Base-by-base conservation (phyloP, 768 basidiomycete genomes). In the Mycena albidolilacea region DNA sequence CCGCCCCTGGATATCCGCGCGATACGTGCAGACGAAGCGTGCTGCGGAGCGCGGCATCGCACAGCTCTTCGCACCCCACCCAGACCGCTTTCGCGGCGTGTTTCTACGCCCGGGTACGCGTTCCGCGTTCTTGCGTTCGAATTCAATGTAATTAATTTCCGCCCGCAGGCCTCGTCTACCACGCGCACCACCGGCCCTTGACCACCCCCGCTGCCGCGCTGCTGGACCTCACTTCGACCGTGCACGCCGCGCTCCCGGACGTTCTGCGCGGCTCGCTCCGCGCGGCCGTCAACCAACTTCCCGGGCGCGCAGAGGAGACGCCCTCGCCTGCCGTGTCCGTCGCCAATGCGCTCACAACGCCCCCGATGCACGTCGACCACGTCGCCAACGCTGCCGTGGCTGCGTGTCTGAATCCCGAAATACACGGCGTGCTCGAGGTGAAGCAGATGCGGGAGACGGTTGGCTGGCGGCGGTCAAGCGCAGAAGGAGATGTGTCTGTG, bases 301-400 rank as follows among this genome's bases (percentile, higher is more conserved):
- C 70, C 14, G 41, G 41, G 41, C 67, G 30, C 17, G 59, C 35
- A 17, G 76, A 67, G 69, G 72, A 75, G 62, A 72, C 75, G 55
- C 63, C 80, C 30, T 90, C 89, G 30, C 79, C 89, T 17, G 82
- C 93, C 50, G 85, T 90, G 41, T 91, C 93, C 3, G 83, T 97
- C 44, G 94, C 95, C 8, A 93, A 93, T 72, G 91, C 93, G 19
- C 82, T 98, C 63, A 87, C 89, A n/a, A 92, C 93, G 67, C 95
- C 94, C 39, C 97, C 98, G 2, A 90, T 99, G 54, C 97, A 99
- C 78, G 96, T 98, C 23, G 98, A 99, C 77, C 95, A 97, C 73
- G 96, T 99, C 57, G 98, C 93, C 3, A 90, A 92, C 76, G 95
- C 96, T 8, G 91, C 93, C 71, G 86, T 91, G 21, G 87, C 89